These are phyloP conservation scores for Acacia concinna DNA, from an alignment of 331 rosid genomes.

Conservation along the genomic window DNA sequence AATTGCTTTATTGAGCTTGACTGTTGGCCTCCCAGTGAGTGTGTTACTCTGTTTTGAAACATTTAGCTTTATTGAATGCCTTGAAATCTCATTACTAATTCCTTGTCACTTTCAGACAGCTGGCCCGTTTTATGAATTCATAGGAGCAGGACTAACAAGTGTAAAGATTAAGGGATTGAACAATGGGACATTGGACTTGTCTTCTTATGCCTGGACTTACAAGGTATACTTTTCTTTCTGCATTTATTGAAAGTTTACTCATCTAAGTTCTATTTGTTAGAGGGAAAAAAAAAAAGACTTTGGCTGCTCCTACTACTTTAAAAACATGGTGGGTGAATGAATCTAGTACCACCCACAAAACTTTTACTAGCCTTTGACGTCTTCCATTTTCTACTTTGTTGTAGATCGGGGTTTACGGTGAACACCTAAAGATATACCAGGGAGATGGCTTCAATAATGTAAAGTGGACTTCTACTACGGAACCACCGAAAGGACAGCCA, in stretches of 20 bases:
- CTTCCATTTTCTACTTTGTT: conserved; percentile 33
- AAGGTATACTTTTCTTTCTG: conserved; percentile 56
- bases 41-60: conserved; percentile 19
- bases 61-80: neutral
- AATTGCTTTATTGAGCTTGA: conserved; percentile 79
- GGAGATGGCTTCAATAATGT: conserved; percentile 47
- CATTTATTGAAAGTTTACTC: neutral
- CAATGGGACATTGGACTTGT: conserved; percentile 74
- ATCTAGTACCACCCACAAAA: neutral
- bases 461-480: conserved; percentile 66
- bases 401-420: conserved; percentile 87
- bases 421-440: conserved; percentile 62
- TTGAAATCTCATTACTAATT: conserved; percentile 13
- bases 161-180: conserved; percentile 67
- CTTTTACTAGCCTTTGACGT: neutral
- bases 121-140: conserved; percentile 83
- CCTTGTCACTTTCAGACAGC: conserved; percentile 59
- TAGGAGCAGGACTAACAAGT: conserved; percentile 80
- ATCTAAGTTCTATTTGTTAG: neutral
- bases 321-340: conserved; percentile 12
- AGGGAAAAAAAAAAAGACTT: neutral
- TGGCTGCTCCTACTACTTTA: conserved; percentile 1
- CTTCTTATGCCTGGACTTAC: conserved; percentile 74
- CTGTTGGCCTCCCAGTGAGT: conserved; percentile 84
- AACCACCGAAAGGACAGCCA: conserved; percentile 72